Percentiles rank a stretch among this genome's conserved stretches.
These are phyloP conservation scores for Populus hybrid DNA, from an alignment of 441 rosid genomes.

Conservation along the genomic window DNA sequence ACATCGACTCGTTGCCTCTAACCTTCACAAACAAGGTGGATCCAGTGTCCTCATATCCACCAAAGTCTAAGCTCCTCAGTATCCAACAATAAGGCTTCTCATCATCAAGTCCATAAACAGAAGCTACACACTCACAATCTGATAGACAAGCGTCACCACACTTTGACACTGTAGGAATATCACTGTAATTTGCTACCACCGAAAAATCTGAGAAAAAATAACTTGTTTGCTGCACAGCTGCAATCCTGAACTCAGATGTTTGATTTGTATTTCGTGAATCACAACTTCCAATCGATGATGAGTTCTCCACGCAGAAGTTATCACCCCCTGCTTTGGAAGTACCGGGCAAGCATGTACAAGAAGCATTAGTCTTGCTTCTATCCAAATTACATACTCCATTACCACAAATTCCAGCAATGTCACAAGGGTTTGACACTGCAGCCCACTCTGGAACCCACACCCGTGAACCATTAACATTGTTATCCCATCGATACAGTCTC, in stretches of 20 bases:
- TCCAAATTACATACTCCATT: slow-evolving; percentile 74
- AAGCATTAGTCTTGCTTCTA: slow-evolving; percentile 65
- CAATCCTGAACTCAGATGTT: slow-evolving; percentile 33
- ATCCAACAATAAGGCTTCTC: slow-evolving; percentile 93
- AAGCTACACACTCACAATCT: slow-evolving; percentile 76
- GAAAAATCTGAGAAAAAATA: slow-evolving; percentile 67
- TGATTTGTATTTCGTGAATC: slow-evolving; percentile 27
- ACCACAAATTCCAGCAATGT: slow-evolving; percentile 81
- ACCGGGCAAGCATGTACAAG: slow-evolving; percentile 77
- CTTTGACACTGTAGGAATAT: slow-evolving; percentile 40
- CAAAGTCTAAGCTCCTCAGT: slow-evolving; percentile 62
- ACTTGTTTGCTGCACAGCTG: slow-evolving; percentile 62
- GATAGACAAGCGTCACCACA: slow-evolving; percentile 80
- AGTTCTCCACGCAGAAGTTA: slow-evolving; percentile 40
- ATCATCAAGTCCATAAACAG: slow-evolving; percentile 81
- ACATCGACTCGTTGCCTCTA: slow-evolving; percentile 39
- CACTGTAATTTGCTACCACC: slow-evolving; percentile 68
- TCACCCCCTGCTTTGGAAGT: slow-evolving; percentile 36
- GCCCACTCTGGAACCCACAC: slow-evolving; percentile 95
- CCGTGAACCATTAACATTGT: slow-evolving; percentile 69
- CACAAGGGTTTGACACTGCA: slow-evolving; percentile 85
- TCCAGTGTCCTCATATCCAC: slow-evolving; percentile 76
- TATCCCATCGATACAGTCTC: slow-evolving; percentile 77
- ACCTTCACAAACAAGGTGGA: slow-evolving; percentile 74
- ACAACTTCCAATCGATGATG: slow-evolving; percentile 45